A percentile compares a stretch with the other conserved stretches of the same genome.
phyloP scores from a whole-genome alignment of 208 protist genomes.

The Wallacemonas rigidus region DNA sequence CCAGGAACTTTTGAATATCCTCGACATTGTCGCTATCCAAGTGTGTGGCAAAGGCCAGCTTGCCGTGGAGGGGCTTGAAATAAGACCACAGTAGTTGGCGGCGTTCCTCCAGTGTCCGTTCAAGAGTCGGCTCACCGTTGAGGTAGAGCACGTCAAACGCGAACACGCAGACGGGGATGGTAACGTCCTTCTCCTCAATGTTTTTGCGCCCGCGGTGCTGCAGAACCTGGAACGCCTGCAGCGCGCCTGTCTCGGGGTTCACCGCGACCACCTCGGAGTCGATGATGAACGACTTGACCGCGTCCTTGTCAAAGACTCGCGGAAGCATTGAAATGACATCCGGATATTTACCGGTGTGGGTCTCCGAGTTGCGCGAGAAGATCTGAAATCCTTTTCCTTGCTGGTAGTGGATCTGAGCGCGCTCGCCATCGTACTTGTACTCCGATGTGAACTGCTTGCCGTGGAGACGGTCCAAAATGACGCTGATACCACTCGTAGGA shows the following conservation, averaged over 20 bases:
- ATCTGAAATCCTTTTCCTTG: slow-evolving; percentile 88
- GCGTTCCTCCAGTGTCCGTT: slow-evolving; percentile 83
- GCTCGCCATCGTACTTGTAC: slow-evolving; percentile 99
- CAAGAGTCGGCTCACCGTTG: slow-evolving; percentile 94
- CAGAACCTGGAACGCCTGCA: slow-evolving; percentile 97
- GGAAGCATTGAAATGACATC: slow-evolving; percentile 94
- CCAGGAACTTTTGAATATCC: slow-evolving; percentile 95
- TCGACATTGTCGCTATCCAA: slow-evolving; percentile 90
- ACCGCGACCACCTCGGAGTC: slow-evolving; percentile 98
- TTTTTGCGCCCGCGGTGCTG: slow-evolving; percentile 92
- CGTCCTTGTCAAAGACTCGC: slow-evolving; percentile 39
- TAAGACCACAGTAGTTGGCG: slow-evolving; percentile 71
- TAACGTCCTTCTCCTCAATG: slow-evolving; percentile 91
- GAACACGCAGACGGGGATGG: slow-evolving; percentile 97
- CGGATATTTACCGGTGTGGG: slow-evolving; percentile 98
- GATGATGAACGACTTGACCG: slow-evolving; percentile 97
- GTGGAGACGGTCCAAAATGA: slow-evolving; percentile 85
- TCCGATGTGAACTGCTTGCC: slow-evolving; percentile 97
- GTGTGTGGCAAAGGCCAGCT: slow-evolving; percentile 90
- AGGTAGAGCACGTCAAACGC: slow-evolving; percentile 99
- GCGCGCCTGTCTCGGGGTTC: slow-evolving; percentile 83
- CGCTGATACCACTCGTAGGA: slow-evolving; percentile 94
- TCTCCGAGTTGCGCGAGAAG: slow-evolving; percentile 98
- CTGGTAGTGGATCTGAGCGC: slow-evolving; percentile 95
- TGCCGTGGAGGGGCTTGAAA: slow-evolving; percentile 68